Base-by-base conservation (phyloP, 352 stramenopile genomes). In the Globisporangium camurandrum region DNA sequence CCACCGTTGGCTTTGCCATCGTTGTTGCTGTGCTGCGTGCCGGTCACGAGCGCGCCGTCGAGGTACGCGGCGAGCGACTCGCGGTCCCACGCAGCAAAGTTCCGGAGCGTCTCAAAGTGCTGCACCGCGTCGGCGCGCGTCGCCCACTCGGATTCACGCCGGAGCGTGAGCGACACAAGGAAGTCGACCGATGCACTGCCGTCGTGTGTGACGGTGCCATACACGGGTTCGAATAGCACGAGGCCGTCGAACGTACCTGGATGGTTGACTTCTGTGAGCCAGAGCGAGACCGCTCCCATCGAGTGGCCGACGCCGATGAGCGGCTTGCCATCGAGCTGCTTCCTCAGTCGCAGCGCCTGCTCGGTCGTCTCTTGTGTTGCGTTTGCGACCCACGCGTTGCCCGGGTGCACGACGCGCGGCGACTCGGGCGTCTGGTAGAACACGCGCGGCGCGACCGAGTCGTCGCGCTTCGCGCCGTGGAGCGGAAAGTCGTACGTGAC, bases 261-360 rank as follows among this genome's bases (percentile, higher is more conserved):
- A 26, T 62, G 45, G 14, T 49, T 27, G 19, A 75, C 56, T 46
- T 75, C 68, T 2, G 51, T 30, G 40, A 69, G 68, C 68, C 65
- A 75, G 4, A 78, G 27, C 17, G 65, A 59, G 9, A 57, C 46
- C 9, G 59, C 65, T 4, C 67, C 67, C 67, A 78, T 78, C 12
- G 67, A 78, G 34, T 78, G 62, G 4, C 67, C 64, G 47, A 86
- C 69, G 1, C 74, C 74, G 38, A 84, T 69, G 20, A 86, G 47
- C 23, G 61, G 19, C 5, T 54, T 16, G 1, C 59, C 33, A 7
- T 38, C 5, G 33, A 14, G 33, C 33, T 38, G 33, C 33, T 38
- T n/a, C 4, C 33, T 10, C 30, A 34, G 1, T 11, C 8, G 8
- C 30, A 2, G 30, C 12, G 30, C 30, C 30, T 34, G 30, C 12